Evolutionary conservation across 108 stramenopile genomes (phyloP), one percentile per base, ranked within the genome.

Genomic region (Cyclotella baltica): DNA sequence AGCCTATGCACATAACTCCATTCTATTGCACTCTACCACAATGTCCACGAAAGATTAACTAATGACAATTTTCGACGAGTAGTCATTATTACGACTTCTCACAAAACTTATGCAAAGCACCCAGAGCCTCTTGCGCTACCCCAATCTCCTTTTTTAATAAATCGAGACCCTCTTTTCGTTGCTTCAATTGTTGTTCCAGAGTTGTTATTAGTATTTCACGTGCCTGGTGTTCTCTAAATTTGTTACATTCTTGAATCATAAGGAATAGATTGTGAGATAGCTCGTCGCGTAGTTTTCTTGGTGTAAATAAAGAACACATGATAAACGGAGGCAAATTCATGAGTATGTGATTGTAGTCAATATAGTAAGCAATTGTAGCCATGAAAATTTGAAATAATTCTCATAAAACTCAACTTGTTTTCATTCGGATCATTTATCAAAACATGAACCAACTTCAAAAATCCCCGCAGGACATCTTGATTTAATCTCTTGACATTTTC

Each of bases 161-260:
- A 34, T 56, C 48, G 56, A 92, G 38, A 27, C 86, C 77, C 66
- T 62, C 33, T 50, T 77, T 55, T 29, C 92, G 80, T 69, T 81
- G 78, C 57, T 75, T 76, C 53, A 93, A 56, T 71, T 96, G 92
- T 40, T 81, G 72, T 68, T 96, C 91, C 43, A 96, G 57, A 13
- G 91, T 69, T 50, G 80, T 81, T 62, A 96, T 96, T 64, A 96
- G 50, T 40, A 90, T 40, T 62, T 96, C 94, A 13, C 92, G 81
- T 0, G 91, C 87, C 81, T 96, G 94, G 83, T 96, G 94, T 71
- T 96, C 94, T 8, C 94, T 80, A 75, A 96, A 93, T 78, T 95
- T 96, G 74, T 96, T 96, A 59, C 91, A 90, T 85, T 93, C 92
- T 78, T 96, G 89, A 30, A 96, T 62, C 91, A 96, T 93, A 9